Evolutionary conservation across 73 alveolate species (phyloP).

Genomic region (Paramecium octaurelia): DNA sequence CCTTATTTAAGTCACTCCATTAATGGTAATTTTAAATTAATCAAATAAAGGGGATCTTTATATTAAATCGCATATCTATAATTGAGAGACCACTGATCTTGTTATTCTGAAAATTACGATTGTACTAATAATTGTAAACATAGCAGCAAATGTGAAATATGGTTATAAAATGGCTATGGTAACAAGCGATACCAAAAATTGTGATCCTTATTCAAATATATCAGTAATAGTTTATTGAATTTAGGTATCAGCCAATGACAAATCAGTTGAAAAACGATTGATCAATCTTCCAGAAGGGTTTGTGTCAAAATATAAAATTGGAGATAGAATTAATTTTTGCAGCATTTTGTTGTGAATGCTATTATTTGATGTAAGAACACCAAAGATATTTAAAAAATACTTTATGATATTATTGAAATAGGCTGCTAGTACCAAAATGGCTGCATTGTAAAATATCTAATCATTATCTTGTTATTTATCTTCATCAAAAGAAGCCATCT

Average conservation of each 20-base stretch:
- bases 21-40: background rate
- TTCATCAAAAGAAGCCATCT: background rate
- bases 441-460: background rate
- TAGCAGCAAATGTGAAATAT: background rate
- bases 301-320: conserved; percentile 58
- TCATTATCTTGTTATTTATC: background rate
- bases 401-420: background rate
- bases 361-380: background rate
- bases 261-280: conserved; percentile 66
- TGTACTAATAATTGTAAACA: background rate
- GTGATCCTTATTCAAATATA: conserved; percentile 21
- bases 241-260: conserved; percentile 15
- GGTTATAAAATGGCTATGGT: background rate
- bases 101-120: background rate
- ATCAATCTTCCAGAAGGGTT: conserved; percentile 68
- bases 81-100: background rate
- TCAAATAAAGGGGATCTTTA: conserved; percentile 33
- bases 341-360: conserved; percentile 43
- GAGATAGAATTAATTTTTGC: background rate
- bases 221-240: background rate
- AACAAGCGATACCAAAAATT: background rate
- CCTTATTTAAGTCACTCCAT: conserved; percentile 14
- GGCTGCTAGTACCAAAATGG: background rate
- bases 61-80: background rate
- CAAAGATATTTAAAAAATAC: background rate